Conservation (phyloP, 2,329 filamentous ascomycete species). For the Fusarium mundagurra region DNA sequence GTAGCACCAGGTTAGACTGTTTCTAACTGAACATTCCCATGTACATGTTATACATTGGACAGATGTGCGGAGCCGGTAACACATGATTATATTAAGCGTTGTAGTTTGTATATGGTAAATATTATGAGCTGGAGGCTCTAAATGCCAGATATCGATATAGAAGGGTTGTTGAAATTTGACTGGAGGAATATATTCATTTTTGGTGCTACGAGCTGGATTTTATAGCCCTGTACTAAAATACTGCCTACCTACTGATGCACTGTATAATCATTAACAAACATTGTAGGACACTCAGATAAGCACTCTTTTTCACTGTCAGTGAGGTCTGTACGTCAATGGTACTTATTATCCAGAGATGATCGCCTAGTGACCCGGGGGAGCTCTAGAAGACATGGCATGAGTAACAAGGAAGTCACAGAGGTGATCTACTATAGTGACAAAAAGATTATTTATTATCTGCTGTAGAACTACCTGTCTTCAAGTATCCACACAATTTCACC, state of each 20-base stretch:
- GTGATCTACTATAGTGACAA: no score
- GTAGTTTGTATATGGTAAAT: fast-evolving
- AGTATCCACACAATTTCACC: fast-evolving
- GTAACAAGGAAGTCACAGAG: not conserved
- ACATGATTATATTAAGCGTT: not conserved
- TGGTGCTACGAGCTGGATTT: not conserved
- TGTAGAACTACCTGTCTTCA: not conserved
- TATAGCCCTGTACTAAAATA: not conserved
- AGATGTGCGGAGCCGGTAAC: not conserved
- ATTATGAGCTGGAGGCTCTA: not conserved
- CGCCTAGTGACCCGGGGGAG: not conserved
- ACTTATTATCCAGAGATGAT: not conserved
- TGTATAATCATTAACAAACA: fast-evolving
- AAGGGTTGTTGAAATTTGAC: not conserved
- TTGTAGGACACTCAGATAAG: no score
- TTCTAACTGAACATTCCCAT: not conserved
- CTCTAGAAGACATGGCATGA: not conserved
- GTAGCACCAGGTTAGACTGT: not conserved
- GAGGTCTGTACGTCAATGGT: not conserved
- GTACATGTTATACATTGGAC: not conserved
- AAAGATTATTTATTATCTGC: not conserved
- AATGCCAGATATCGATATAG: not conserved
- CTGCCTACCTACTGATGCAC: not conserved
- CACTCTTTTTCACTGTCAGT: not conserved
- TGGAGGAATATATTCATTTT: not conserved